Percentiles rank a stretch among this genome's conserved stretches.
Evolutionary conservation across 345 rosid species (phyloP).

Genomic region (Abelmoschus esculentus): DNA sequence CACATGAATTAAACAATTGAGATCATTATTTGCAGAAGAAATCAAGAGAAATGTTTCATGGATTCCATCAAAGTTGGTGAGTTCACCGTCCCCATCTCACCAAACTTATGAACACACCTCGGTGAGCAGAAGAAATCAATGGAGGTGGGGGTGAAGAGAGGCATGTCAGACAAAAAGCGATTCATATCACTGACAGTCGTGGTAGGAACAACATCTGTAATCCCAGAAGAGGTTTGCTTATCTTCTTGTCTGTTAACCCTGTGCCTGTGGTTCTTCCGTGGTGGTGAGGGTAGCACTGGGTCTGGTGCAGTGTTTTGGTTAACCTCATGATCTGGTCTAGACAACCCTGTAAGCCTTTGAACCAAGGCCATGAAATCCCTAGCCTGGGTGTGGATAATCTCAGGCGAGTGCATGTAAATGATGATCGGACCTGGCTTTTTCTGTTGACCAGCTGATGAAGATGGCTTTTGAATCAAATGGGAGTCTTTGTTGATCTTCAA

Average conservation of each 20-base stretch:
- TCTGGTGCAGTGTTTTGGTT: neutral
- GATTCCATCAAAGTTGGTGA: slow-evolving; percentile 33
- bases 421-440: slow-evolving; percentile 44
- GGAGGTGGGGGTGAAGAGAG: slow-evolving; percentile 27
- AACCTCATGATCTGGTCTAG: slow-evolving; percentile 12
- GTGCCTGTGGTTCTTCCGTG: neutral
- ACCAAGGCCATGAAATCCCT: slow-evolving; percentile 78
- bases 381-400: slow-evolving; percentile 69
- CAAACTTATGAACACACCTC: slow-evolving; percentile 10
- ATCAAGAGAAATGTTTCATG: neutral
- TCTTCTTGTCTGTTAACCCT: neutral
- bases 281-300: neutral
- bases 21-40: slow-evolving; percentile 3
- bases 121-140: slow-evolving; percentile 33
- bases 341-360: slow-evolving; percentile 60
- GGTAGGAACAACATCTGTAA: neutral
- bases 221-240: slow-evolving; percentile 12
- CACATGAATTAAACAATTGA: neutral
- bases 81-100: slow-evolving; percentile 14
- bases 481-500: slow-evolving; percentile 40
- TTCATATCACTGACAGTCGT: slow-evolving; percentile 7
- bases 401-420: slow-evolving; percentile 62
- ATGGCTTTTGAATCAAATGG: slow-evolving; percentile 31
- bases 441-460: slow-evolving; percentile 6
- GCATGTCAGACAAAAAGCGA: slow-evolving; percentile 22